Evolutionary conservation across 2,329 filamentous ascomycete species (phyloP), one percentile per base, ranked within the genome.

Genomic region (Trichoderma atrobrunneum): DNA sequence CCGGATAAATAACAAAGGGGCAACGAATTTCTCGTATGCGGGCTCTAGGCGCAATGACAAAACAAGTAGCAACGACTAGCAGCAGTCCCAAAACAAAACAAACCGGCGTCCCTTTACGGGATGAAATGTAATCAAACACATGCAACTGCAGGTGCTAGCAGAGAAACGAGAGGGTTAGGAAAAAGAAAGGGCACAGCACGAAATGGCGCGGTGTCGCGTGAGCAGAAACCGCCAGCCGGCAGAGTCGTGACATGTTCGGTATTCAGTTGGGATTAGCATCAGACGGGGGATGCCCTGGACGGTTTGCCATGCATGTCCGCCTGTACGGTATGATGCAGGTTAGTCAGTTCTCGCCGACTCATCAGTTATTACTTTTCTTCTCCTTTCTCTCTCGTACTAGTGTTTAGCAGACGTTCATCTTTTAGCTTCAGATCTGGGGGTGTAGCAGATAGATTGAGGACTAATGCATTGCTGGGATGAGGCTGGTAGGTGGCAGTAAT

Each of bases 181-280:
- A 36, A 56, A 32, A 2, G 7, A 6, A 21, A 34, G 21, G 16
- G 12, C 14, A 28, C 12, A 36, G 59, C 26, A 39, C 48, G 59
- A 32, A 30, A 18, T 21, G 64, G 54, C 64, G 65, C 65, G 54
- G 39, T 70, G 57, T 70, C 67, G 67, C 57, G 67, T 70, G 67
- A 62, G 34, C 56, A 36, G 8, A 34, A 59, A 30, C n/a, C 56
- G 36, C 32, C 18, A 59, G 12, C 30, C 28, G 21, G n/a, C 24
- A 60, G 32, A 60, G 10, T 36, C 11, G 16, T 54, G 21, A 24
- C 21, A 61, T 24, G 30, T 54, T 70, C 57, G 57, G 67, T 70
- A 16, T 70, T 70, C 16, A 34, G 57, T 61, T 62, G 57, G 67
- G 67, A 34, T 62, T 70, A 62, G 67, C 39, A 70, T 21, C 30